These are phyloP conservation scores for Scedosporium aurantiacum DNA, from an alignment of 2,329 filamentous ascomycete species.

Conservation along the genomic window DNA sequence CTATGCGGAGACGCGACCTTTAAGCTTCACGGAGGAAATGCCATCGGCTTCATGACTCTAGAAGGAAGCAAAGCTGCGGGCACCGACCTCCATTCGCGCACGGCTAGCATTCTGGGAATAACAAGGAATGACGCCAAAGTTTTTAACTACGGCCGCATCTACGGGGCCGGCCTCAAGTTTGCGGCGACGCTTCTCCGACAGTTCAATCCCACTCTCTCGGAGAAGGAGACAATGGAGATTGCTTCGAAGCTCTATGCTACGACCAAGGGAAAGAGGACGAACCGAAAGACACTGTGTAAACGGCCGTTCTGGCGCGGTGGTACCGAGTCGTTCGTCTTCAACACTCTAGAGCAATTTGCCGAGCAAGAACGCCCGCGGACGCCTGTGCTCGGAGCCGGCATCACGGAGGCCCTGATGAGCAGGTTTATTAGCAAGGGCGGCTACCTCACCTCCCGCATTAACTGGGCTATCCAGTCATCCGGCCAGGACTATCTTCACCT, in stretches of 20 bases:
- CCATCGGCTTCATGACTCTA: constrained; percentile 97
- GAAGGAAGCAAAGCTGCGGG: constrained; percentile 91
- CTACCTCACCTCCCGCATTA: constrained; percentile 93
- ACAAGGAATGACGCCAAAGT: constrained; percentile 92
- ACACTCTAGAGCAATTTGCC: constrained; percentile 94
- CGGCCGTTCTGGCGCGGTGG: constrained; percentile 87
- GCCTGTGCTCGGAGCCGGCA: constrained; percentile 85
- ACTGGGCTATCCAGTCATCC: constrained; percentile 97
- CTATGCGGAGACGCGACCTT: constrained; percentile 91
- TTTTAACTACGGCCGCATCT: constrained; percentile 98
- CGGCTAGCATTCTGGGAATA: constrained; percentile 83
- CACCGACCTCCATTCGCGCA: constrained; percentile 89
- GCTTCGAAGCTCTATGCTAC: constrained; percentile 74
- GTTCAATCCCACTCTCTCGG: constrained; percentile 79
- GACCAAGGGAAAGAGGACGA: constrained; percentile 85
- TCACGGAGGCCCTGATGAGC: constrained; percentile 88
- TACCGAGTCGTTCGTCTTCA: constrained; percentile 96
- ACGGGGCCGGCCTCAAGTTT: constrained; percentile 93
- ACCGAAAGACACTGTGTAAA: constrained; percentile 58
- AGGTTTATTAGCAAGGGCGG: constrained; percentile 79
- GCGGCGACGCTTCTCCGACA: constrained; percentile 81
- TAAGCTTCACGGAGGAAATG: constrained; percentile 88
- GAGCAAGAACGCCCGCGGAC: constrained; percentile 86
- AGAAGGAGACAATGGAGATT: constrained; percentile 63
- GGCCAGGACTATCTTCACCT: constrained; percentile 96